Evolutionary conservation across 2,329 filamentous ascomycete species (phyloP), one percentile per base, ranked within the genome.

Genomic region (Pezicula rhizophila): DNA sequence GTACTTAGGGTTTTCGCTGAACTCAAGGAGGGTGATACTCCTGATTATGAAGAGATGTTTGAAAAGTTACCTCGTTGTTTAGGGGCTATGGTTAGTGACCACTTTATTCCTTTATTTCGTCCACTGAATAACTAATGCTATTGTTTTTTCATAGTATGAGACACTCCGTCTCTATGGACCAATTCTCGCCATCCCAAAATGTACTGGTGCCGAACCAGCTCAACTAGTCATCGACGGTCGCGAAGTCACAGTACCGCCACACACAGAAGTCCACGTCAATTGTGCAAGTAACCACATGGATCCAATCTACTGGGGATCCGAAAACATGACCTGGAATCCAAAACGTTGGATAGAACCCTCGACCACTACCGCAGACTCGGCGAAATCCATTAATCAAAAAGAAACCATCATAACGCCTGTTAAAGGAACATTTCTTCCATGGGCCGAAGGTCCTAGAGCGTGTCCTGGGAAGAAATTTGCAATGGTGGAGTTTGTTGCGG

Each of bases 161-260:
- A 72, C 75, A 38, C 68, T 82, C n/a, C 74, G 78, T 33, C 59
- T 81, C 12, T 65, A 78, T 15, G 73, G 75, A 2, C 76, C 78
- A 0, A 71, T 80, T 23, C 62, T 75, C 52, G 70, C 70, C 44
- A 79, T 82, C 38, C 77, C 77, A 8, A 82, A 81, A 59, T 58
- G 54, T 35, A 68, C 64, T 7, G 49, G 47, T 14, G n/a, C 52
- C 11, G 37, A 48, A 8, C 26, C n/a, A 18, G 35, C 37, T 10
- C 35, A 18, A 8, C 46, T 56, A 14, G 48, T 2, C 7, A n/a
- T 45, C 11, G 25, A 49, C 8, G 53, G 48, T 10, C 46, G 43
- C 11, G 28, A 43, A 17, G 23, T 51, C 14, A 48, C 20, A 3
- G 40, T 62, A 11, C 60, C 60, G 2, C 41, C 14, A 64, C 23